Evolutionary conservation across 2,329 filamentous ascomycete genomes (phyloP).

Genomic region (Diaporthe caulivora): DNA sequence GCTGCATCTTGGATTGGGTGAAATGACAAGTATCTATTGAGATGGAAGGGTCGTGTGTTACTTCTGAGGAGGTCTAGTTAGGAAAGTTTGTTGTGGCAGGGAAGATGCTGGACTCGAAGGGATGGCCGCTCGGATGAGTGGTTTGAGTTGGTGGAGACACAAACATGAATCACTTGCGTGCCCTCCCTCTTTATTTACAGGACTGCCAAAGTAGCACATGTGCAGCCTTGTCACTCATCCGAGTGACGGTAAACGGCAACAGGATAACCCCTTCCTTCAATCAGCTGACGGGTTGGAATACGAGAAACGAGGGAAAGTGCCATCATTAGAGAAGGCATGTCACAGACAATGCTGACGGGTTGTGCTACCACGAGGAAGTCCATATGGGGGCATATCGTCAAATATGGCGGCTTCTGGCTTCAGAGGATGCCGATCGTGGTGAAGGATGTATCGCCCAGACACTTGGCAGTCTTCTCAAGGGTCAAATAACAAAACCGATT

Average conservation of each 20-base stretch:
- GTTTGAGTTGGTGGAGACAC: neutral
- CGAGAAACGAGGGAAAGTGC: neutral
- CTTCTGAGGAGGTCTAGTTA: neutral
- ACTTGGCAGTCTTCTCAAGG: neutral
- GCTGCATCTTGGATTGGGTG: conserved; percentile 24
- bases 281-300: neutral
- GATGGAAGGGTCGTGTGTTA: neutral
- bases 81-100: too few relatives aligned
- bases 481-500: neutral
- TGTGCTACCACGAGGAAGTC: neutral
- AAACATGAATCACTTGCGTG: neutral
- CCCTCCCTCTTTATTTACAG: neutral
- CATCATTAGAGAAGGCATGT: neutral
- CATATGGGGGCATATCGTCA: neutral
- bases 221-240: too few relatives aligned
- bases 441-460: conserved; percentile 14
- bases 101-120: neutral
- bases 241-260: neutral
- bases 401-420: neutral
- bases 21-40: neutral
- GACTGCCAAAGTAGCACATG: too few relatives aligned
- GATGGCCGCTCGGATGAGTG: neutral
- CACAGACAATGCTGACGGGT: neutral
- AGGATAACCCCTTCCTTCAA: neutral
- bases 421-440: neutral